Conservation (phyloP, 257 asterid genomes). For the Fraxinus pennsylvanica region DNA sequence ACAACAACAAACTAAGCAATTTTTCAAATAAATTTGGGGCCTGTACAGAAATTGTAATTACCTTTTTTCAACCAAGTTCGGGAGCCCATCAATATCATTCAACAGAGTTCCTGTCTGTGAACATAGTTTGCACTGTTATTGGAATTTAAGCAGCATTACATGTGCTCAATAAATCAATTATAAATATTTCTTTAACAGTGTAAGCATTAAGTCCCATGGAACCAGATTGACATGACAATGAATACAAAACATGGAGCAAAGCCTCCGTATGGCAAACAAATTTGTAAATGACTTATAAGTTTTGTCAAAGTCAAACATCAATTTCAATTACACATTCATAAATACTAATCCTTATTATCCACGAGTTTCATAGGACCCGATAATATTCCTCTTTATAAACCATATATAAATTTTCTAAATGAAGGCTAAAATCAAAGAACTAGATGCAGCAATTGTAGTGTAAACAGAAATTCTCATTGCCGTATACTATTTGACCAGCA, state of each 20-base stretch:
- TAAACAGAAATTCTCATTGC: not conserved
- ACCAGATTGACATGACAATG: not conserved
- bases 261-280: not conserved
- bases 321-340: too few relatives aligned
- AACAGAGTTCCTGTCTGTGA: slow-evolving; percentile 58
- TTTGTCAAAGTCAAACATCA: too few relatives aligned
- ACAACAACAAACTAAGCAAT: not conserved
- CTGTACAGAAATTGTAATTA: slow-evolving; percentile 21
- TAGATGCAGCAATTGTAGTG: not conserved
- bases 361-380: too few relatives aligned
- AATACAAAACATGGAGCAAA: not conserved
- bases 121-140: slow-evolving; percentile 9
- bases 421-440: not conserved
- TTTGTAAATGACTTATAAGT: too few relatives aligned
- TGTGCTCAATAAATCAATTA: not conserved
- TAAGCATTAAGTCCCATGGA: not conserved
- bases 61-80: slow-evolving; percentile 46
- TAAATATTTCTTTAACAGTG: not conserved
- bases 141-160: slow-evolving; percentile 8
- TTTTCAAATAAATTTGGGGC: not conserved
- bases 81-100: slow-evolving; percentile 37
- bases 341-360: too few relatives aligned
- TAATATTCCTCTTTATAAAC: too few relatives aligned
- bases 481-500: not conserved
- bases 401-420: too few relatives aligned